Percentiles rank a stretch among this genome's conserved stretches.
Conservation (phyloP, 805 yeast genomes). For the Saccharomycopsis olivae region DNA sequence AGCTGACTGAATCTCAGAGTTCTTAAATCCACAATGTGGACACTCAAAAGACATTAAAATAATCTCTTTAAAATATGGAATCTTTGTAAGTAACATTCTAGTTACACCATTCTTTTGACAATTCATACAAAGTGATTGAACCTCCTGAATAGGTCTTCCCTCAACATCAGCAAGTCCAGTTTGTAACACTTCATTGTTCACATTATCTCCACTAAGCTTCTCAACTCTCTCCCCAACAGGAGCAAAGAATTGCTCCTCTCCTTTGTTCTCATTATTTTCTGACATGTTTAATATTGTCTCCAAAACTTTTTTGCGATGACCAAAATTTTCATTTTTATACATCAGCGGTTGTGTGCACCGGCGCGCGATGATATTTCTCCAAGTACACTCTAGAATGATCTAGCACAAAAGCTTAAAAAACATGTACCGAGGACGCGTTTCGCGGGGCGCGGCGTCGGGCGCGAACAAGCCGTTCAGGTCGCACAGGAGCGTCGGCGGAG, state of each 20-base stretch:
- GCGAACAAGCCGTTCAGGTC: too few species aligned
- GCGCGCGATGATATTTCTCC: background rate
- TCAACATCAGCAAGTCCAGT: conserved; percentile 77
- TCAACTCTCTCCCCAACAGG: conserved; percentile 54
- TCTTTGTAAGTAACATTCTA: conserved; percentile 70
- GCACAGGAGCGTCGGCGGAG: too few species aligned
- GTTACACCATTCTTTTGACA: conserved; percentile 84
- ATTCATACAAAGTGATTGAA: conserved; percentile 93
- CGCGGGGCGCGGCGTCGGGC: too few species aligned
- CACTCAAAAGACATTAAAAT: conserved; percentile 93
- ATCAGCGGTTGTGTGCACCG: background rate
- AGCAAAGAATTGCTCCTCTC: conserved; percentile 36
- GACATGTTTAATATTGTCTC: too few species aligned
- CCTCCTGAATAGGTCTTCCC: conserved; percentile 93
- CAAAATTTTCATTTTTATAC: too few species aligned
- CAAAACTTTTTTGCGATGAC: too few species aligned
- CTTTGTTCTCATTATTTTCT: conserved; percentile 9
- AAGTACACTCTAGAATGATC: background rate
- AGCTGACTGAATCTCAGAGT: conserved; percentile 94
- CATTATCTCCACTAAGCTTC: conserved; percentile 28
- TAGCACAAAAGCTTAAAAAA: too few species aligned
- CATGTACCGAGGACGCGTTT: too few species aligned
- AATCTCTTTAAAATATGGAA: conserved; percentile 86
- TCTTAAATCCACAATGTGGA: conserved; percentile 87
- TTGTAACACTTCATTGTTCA: conserved; percentile 33